phyloP scores from a whole-genome alignment of 306 rosid species.

The Fagus crenata region DNA sequence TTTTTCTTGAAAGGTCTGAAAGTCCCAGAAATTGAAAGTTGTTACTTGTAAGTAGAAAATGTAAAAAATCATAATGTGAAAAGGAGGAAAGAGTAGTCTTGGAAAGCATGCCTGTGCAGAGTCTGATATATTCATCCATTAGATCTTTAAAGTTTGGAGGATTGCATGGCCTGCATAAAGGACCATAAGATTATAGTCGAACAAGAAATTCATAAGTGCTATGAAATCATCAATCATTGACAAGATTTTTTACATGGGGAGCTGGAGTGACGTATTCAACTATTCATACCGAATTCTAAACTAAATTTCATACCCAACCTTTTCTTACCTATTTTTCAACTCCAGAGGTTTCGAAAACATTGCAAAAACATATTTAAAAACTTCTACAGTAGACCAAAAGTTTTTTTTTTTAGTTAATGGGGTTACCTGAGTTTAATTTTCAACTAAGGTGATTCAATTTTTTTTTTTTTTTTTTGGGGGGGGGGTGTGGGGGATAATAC shows the following conservation, averaged over 20 bases:
- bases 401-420: no score
- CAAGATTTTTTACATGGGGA: neutral
- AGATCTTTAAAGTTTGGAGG: conserved; percentile 54
- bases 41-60: neutral
- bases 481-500: no score
- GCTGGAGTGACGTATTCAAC: neutral
- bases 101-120: conserved; percentile 68
- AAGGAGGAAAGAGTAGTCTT: neutral
- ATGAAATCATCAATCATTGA: neutral
- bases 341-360: no score
- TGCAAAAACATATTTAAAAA: no score
- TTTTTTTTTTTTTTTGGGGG: no score
- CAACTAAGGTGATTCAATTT: no score
- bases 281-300: neutral
- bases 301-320: neutral
- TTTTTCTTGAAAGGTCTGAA: conserved; percentile 74
- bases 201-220: neutral
- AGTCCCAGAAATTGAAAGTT: conserved; percentile 22
- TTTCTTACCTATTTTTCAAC: no score
- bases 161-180: conserved; percentile 66
- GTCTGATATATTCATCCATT: conserved; percentile 76
- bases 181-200: conserved; percentile 20
- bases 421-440: no score
- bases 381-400: no score
- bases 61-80: neutral